Conservation (phyloP, 768 basidiomycete species). For the Trametes sanguinea region DNA sequence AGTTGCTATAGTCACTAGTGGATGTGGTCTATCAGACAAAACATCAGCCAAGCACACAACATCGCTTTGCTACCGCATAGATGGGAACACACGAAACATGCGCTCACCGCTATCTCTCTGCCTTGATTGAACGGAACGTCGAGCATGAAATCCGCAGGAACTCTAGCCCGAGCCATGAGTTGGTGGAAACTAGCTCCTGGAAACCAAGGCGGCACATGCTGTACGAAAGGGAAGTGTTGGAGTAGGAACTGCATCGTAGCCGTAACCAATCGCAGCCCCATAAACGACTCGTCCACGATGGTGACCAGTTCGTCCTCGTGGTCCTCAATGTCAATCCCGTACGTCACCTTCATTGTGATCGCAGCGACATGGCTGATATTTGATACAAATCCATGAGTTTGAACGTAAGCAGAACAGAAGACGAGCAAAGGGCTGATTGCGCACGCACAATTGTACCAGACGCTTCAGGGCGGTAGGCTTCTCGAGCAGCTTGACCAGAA, state of each 20-base stretch:
- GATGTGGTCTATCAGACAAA: too few relatives aligned
- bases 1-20: neutral
- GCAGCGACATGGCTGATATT: conserved; percentile 9
- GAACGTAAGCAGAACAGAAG: too few relatives aligned
- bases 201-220: conserved; percentile 6
- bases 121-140: neutral
- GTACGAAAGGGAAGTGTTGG: conserved; percentile 3
- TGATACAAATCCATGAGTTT: too few relatives aligned
- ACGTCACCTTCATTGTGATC: conserved; percentile 19
- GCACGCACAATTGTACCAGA: neutral
- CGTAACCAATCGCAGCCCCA: neutral
- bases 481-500: neutral
- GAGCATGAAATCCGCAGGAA: neutral
- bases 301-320: neutral
- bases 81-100: neutral
- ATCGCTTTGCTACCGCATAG: neutral
- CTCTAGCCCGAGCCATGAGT: neutral
- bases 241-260: neutral
- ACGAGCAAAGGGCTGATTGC: too few relatives aligned
- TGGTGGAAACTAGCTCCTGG: conserved; percentile 5
- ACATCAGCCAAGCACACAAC: too few relatives aligned
- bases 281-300: neutral
- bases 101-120: neutral
- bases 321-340: conserved; percentile 17
- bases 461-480: neutral